phyloP scores from a whole-genome alignment of 2,329 filamentous ascomycete genomes.

The Xylaria sp. region DNA sequence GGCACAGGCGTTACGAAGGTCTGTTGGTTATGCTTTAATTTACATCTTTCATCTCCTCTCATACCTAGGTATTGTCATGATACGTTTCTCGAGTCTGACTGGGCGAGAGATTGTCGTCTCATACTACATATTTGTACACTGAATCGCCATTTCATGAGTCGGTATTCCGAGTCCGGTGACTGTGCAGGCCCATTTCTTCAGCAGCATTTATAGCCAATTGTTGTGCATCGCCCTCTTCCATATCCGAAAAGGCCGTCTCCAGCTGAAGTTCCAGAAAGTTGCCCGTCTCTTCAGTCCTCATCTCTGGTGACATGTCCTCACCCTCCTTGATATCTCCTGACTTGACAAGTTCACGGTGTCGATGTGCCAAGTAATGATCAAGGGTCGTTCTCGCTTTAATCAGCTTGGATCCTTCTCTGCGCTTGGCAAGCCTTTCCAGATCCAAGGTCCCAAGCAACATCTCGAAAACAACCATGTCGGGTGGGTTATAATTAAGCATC shows the following conservation, averaged over 20 bases:
- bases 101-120: neutral
- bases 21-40: neutral
- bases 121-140: slow-evolving; percentile 15
- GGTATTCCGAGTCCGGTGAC: slow-evolving; percentile 10
- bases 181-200: slow-evolving; percentile 42
- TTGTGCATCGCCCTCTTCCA: slow-evolving; percentile 21
- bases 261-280: slow-evolving; percentile 57
- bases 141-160: slow-evolving; percentile 4
- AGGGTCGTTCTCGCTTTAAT: slow-evolving; percentile 57
- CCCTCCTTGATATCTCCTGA: slow-evolving; percentile 46
- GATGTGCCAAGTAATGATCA: slow-evolving; percentile 53
- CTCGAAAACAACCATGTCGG: slow-evolving; percentile 61
- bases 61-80: neutral
- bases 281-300: slow-evolving; percentile 55
- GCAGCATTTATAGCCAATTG: slow-evolving; percentile 37
- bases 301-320: slow-evolving; percentile 52
- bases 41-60: neutral
- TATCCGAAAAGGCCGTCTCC: slow-evolving; percentile 43
- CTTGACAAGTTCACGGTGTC: slow-evolving; percentile 42
- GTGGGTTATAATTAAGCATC: slow-evolving; percentile 57
- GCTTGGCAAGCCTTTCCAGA: slow-evolving; percentile 53
- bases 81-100: neutral
- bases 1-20: neutral
- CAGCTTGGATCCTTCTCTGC: slow-evolving; percentile 55
- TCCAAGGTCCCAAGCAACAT: slow-evolving; percentile 59